Conservation (phyloP, 345 rosid genomes). For the Odontarrhena argentea region DNA sequence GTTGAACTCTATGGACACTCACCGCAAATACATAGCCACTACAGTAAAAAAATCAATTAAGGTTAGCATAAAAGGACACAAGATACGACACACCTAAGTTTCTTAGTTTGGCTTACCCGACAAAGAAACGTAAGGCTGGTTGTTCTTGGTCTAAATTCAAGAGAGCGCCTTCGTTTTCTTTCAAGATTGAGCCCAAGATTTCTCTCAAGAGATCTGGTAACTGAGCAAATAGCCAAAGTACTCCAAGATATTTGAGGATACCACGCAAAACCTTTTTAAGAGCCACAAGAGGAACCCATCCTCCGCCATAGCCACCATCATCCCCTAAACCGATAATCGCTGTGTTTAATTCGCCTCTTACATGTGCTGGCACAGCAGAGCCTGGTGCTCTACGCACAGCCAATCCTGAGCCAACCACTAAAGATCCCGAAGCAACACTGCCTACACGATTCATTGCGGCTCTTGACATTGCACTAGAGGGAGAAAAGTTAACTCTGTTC, state of each 20-base stretch:
- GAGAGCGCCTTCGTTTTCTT: conserved; percentile 90
- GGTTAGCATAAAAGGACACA: conserved; percentile 22
- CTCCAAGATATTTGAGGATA: conserved; percentile 95
- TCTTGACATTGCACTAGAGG: conserved; percentile 64
- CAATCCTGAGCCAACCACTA: conserved; percentile 66
- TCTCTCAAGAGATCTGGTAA: conserved; percentile 90
- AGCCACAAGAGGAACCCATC: conserved; percentile 99
- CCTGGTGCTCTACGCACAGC: conserved; percentile 83
- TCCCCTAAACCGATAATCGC: conserved; percentile 98
- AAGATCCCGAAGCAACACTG: conserved; percentile 62
- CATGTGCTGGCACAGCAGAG: conserved; percentile 80
- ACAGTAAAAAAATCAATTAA: conserved; percentile 27
- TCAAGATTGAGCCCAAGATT: conserved; percentile 91
- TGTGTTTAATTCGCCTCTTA: conserved; percentile 92
- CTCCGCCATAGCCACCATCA: conserved; percentile 99
- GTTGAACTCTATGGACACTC: conserved; percentile 97
- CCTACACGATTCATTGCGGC: conserved; percentile 74
- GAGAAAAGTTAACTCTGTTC: conserved; percentile 63
- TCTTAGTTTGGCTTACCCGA: conserved; percentile 68
- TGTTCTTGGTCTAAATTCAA: conserved; percentile 98
- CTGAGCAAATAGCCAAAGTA: conserved; percentile 95
- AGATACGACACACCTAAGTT: conserved; percentile 6
- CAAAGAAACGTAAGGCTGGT: conserved; percentile 97
- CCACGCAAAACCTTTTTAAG: conserved; percentile 97
- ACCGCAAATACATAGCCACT: conserved; percentile 98